Evolutionary conservation across 805 yeast species (phyloP), one percentile per base, ranked within the genome.

Genomic region (Metschnikowia proteae): DNA sequence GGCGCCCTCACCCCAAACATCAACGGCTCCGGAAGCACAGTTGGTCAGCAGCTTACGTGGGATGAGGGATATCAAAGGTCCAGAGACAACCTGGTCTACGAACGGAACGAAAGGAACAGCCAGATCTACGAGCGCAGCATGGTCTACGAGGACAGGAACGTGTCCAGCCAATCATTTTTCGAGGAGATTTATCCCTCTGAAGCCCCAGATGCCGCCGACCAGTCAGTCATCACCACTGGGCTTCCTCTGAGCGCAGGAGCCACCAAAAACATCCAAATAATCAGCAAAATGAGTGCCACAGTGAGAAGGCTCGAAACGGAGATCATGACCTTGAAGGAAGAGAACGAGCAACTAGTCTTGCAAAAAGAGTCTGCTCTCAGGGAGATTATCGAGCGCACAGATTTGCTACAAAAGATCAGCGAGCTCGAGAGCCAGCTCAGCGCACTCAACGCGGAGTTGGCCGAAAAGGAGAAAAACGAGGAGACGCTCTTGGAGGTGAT

Each of bases 271-370:
- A 75, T 84, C 38, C 96, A 86, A 60, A 63, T 88, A 46, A 78
- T 88, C 42, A 82, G 85, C 52, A 87, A 84, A 58, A 75, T 94
- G 74, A 82, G 91, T 40, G 70, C 87, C 0, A 88, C 83, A 43
- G 81, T 92, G 17, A 77, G 96, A 50, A 76, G 91, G 48, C 70
- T 92, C 36, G 96, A 92, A 62, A 78, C 86, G 27, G 97, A 94
- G 60, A 64, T 90, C 11, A 66, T 80, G 38, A 76, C 86, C 0
- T 67, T 83, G 45, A 78, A 74, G 53, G 90, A 85, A 39, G 90
- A 86, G 45, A 75, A 84, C 40, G 72, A 69, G 27, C 73, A 73
- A 48, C 63, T 86, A 22, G 63, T 67, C 2, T 61, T 57, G 3
- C 88, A 86, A 49, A 86, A 87, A 55, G 84, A 81, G 38, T 76